Evolutionary conservation across 352 stramenopile genomes (phyloP).

Genomic region (Pythium folliculosum): DNA sequence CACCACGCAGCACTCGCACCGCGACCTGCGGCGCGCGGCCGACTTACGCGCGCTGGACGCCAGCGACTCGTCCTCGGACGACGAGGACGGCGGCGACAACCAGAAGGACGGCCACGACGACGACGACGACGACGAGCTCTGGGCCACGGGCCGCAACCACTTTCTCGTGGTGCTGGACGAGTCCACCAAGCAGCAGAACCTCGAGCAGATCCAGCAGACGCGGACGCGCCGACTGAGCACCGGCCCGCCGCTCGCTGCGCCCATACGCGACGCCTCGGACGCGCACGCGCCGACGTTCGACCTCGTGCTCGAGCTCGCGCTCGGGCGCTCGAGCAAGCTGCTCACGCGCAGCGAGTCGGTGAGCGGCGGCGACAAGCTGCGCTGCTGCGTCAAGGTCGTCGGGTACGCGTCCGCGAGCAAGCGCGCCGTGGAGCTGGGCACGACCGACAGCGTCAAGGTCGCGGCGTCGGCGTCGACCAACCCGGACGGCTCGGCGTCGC

Average conservation of each 20-base stretch:
- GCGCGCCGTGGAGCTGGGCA: conserved; percentile 51
- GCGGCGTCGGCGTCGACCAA: conserved; percentile 30
- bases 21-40: background rate
- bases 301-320: conserved; percentile 58
- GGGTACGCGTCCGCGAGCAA: conserved; percentile 49
- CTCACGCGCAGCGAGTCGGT: conserved; percentile 37
- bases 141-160: conserved; percentile 14
- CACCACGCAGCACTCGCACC: background rate
- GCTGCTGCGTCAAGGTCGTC: conserved; percentile 57
- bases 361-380: conserved; percentile 38
- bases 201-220: conserved; percentile 14
- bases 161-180: conserved; percentile 16
- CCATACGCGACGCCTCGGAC: background rate
- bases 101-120: conserved; percentile 12
- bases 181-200: conserved; percentile 9
- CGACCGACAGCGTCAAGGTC: conserved; percentile 63
- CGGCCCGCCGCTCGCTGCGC: background rate
- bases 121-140: conserved; percentile 31
- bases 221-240: background rate
- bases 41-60: conserved; percentile 15
- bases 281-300: conserved; percentile 13
- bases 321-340: conserved; percentile 56
- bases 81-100: conserved; percentile 20
- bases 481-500: conserved; percentile 22
- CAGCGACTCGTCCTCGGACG: conserved; percentile 19